Evolutionary conservation across 2,329 filamentous ascomycete species (phyloP).

Genomic region (Coleophoma crateriformis): DNA sequence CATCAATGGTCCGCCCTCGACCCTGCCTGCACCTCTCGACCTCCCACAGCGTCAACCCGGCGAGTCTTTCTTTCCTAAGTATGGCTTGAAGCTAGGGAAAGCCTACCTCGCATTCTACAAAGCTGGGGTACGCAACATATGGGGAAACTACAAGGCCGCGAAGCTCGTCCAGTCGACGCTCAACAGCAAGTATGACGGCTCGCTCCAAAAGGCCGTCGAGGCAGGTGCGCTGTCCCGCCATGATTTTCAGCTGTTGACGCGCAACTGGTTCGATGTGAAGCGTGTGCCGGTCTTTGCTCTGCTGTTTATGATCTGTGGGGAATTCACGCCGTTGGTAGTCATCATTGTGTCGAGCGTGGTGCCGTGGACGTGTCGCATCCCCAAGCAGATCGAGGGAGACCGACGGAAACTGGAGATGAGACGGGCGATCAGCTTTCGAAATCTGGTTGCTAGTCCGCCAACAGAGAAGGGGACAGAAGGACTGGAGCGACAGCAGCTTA

Average conservation of each 20-base stretch:
- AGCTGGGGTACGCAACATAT: slow-evolving; percentile 69
- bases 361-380: slow-evolving; percentile 78
- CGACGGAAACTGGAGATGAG: slow-evolving; percentile 48
- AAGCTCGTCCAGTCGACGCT: slow-evolving; percentile 41
- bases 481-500: slow-evolving; percentile 30
- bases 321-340: slow-evolving; percentile 79
- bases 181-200: slow-evolving; percentile 30
- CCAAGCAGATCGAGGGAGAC: slow-evolving; percentile 60
- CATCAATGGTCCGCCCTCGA: slow-evolving; percentile 68
- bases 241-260: slow-evolving; percentile 63
- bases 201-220: slow-evolving; percentile 24
- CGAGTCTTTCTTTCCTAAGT: slow-evolving; percentile 32
- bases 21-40: slow-evolving; percentile 64
- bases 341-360: slow-evolving; percentile 65
- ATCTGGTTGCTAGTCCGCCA: slow-evolving; percentile 23
- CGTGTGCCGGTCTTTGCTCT: slow-evolving; percentile 74
- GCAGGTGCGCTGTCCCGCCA: slow-evolving; percentile 48
- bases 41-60: slow-evolving; percentile 49
- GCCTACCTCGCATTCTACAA: slow-evolving; percentile 86
- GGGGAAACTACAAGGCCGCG: slow-evolving; percentile 52
- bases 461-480: slow-evolving; percentile 15
- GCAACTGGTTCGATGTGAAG: slow-evolving; percentile 67
- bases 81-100: slow-evolving; percentile 45
- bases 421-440: slow-evolving; percentile 42
- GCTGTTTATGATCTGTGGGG: slow-evolving; percentile 72